phyloP scores from a whole-genome alignment of 2,329 filamentous ascomycete genomes.

The Neonectria neomacrospora region DNA sequence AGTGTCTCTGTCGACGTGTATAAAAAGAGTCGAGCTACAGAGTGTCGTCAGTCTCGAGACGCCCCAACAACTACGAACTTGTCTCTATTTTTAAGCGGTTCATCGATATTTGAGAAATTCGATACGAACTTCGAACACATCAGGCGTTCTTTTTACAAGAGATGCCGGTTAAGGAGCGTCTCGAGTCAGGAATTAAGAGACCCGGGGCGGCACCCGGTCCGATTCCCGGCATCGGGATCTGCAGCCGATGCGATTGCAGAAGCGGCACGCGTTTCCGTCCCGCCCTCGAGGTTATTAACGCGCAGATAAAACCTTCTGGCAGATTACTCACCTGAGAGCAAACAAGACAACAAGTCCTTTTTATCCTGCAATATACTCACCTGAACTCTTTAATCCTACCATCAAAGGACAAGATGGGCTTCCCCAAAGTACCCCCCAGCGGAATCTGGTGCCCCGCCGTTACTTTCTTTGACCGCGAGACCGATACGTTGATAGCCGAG shows the following conservation, averaged over 20 bases:
- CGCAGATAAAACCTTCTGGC: not conserved
- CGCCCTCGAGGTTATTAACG: not conserved
- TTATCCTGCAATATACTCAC: not conserved
- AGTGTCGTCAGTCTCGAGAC: no score
- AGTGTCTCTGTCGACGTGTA: no score
- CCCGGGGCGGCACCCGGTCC: not conserved
- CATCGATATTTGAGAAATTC: not conserved
- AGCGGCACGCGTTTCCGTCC: not conserved
- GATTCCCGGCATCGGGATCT: conserved; percentile 1
- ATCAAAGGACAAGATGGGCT: conserved; percentile 24
- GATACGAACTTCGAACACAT: not conserved
- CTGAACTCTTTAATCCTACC: not conserved
- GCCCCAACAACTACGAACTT: no score
- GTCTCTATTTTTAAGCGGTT: no score
- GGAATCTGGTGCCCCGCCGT: conserved; percentile 64
- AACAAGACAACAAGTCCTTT: not conserved
- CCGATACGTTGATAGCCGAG: conserved; percentile 59
- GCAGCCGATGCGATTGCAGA: not conserved
- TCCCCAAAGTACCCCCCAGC: conserved; percentile 37
- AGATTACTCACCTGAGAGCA: no score
- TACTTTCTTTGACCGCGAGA: conserved; percentile 63
- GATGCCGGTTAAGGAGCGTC: not conserved
- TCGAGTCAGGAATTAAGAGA: no score
- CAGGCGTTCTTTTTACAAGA: no score
- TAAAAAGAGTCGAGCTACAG: no score